Percentiles rank a stretch among this genome's conserved stretches.
Conservation (phyloP, 768 basidiomycete genomes). For the Auricularia sp. region DNA sequence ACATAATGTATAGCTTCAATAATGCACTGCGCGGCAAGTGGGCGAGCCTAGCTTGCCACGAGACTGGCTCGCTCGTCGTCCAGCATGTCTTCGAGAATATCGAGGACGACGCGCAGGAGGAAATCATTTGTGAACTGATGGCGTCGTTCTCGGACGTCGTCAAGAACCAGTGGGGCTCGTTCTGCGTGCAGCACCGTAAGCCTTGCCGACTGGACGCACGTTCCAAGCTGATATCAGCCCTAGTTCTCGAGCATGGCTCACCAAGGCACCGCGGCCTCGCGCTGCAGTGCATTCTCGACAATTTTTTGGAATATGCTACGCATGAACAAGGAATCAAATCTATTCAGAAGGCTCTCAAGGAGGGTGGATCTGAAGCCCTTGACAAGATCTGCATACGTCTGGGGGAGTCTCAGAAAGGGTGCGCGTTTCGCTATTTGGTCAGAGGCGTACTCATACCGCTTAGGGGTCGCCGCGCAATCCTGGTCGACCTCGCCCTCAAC, state of each 20-base stretch:
- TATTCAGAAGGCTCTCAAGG: conserved; percentile 77
- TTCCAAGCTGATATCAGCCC: background rate
- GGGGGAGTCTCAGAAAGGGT: conserved; percentile 83
- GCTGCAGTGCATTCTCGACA: conserved; percentile 64
- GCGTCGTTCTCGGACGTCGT: conserved; percentile 63
- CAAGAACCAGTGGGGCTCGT: conserved; percentile 85
- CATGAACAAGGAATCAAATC: conserved; percentile 85
- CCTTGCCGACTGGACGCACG: conserved; percentile 7
- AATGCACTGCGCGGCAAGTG: conserved; percentile 81
- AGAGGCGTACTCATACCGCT: conserved; percentile 1
- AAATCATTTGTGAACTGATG: conserved; percentile 75
- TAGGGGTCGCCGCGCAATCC: conserved; percentile 68
- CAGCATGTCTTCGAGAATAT: conserved; percentile 86
- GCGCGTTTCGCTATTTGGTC: conserved; percentile 8
- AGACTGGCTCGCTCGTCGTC: conserved; percentile 81
- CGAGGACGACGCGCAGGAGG: conserved; percentile 74
- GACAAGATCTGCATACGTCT: conserved; percentile 68
- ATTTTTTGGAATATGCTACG: conserved; percentile 70
- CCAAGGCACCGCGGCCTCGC: conserved; percentile 64
- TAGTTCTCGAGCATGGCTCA: conserved; percentile 81
- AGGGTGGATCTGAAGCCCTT: conserved; percentile 68
- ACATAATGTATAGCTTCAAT: conserved; percentile 50
- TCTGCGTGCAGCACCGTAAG: conserved; percentile 79
- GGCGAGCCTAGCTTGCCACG: conserved; percentile 83
- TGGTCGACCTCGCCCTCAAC: conserved; percentile 78